These are phyloP conservation scores for Arthroderma sp. DNA, from an alignment of 2,329 filamentous ascomycete genomes.

Conservation along the genomic window DNA sequence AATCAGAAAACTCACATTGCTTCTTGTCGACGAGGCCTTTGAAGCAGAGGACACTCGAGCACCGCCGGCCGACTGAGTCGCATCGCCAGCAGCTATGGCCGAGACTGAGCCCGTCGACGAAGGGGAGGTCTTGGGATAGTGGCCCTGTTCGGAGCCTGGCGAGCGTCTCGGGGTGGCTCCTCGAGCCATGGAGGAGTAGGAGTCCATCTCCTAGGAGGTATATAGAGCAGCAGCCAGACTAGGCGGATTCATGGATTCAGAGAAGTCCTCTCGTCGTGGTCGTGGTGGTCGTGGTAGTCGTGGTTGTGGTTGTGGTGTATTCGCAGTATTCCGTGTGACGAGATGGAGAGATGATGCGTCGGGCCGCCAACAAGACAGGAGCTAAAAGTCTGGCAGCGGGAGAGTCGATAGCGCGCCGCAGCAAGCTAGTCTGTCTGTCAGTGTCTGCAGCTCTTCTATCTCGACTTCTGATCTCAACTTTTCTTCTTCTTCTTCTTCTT, in stretches of 20 bases:
- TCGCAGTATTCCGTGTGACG: too few relatives aligned
- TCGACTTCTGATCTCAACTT: background rate
- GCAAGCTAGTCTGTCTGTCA: background rate
- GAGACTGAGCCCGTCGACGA: background rate
- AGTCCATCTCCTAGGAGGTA: background rate
- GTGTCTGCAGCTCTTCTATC: too few relatives aligned
- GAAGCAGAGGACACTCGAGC: slow-evolving; percentile 56
- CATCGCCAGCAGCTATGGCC: slow-evolving; percentile 15
- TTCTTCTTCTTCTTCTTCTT: slow-evolving; percentile 10
- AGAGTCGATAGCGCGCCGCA: too few relatives aligned
- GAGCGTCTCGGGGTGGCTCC: slow-evolving; percentile 49
- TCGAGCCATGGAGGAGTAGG: slow-evolving; percentile 6
- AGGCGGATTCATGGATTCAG: background rate
- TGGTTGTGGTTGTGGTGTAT: background rate
- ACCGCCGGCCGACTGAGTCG: slow-evolving; percentile 37
- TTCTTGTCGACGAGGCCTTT: slow-evolving; percentile 45
- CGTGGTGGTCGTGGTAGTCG: background rate
- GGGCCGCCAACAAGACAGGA: background rate
- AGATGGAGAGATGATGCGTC: too few relatives aligned
- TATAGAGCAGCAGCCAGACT: background rate
- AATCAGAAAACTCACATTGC: slow-evolving; percentile 40
- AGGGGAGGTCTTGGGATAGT: slow-evolving; percentile 11
- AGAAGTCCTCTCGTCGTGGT: background rate
- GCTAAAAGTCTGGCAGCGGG: too few relatives aligned
- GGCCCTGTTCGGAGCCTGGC: slow-evolving; percentile 47